These are phyloP conservation scores for Zymoseptoria crescenta DNA, from an alignment of 2,329 filamentous ascomycete species.

Conservation along the genomic window DNA sequence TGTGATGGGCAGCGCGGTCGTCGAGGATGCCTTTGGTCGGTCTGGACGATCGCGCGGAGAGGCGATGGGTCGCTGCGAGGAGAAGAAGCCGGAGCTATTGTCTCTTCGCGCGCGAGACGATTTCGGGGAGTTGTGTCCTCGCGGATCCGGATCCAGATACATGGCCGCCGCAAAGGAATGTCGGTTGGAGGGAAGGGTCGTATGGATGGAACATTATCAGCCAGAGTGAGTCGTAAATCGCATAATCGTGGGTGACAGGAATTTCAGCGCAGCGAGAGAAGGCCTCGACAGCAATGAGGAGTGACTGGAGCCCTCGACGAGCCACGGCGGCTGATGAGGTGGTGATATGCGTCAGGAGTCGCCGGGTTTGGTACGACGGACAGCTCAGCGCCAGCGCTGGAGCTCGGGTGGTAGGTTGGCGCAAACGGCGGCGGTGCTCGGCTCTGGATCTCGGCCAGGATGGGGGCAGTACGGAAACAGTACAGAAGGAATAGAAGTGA, in stretches of 20 bases:
- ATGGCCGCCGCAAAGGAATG: conserved; percentile 12
- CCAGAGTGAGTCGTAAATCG: conserved; percentile 7
- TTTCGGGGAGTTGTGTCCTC: conserved; percentile 3
- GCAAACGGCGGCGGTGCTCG: not conserved
- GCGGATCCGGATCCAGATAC: conserved; percentile 28
- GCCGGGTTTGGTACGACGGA: conserved; percentile 1
- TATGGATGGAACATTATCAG: not conserved
- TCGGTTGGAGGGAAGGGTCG: conserved; percentile 9
- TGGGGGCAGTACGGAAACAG: not conserved
- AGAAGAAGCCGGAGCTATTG: conserved; percentile 12
- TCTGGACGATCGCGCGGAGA: conserved; percentile 11
- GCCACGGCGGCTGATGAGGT: conserved; percentile 16
- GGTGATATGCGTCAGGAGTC: conserved; percentile 16
- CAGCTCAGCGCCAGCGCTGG: not conserved
- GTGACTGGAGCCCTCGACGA: not conserved
- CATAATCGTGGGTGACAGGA: conserved; percentile 11
- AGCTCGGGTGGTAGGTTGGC: not conserved
- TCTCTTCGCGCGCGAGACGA: conserved; percentile 1
- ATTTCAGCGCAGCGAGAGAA: not conserved
- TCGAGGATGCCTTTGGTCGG: not conserved
- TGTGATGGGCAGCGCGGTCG: conserved; percentile 4
- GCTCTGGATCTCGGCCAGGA: not conserved
- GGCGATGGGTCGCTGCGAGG: conserved; percentile 16
- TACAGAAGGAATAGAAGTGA: not conserved
- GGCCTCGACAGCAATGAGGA: not conserved